phyloP scores from a whole-genome alignment of 768 basidiomycete species.

The Pisolithus tinctorius region DNA sequence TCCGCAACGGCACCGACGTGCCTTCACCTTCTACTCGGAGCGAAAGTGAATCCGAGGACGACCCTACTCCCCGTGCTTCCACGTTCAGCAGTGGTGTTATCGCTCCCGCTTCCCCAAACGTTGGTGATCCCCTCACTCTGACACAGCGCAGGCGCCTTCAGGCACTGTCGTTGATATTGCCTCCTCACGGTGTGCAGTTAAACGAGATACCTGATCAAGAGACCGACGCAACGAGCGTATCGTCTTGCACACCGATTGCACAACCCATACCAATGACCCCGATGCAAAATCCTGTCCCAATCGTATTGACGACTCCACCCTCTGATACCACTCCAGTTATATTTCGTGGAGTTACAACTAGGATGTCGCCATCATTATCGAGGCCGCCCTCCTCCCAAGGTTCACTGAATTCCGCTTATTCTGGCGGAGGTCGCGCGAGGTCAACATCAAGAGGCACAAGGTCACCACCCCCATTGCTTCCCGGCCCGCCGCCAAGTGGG shows the following conservation, averaged over 20 bases:
- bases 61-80: constrained; percentile 20
- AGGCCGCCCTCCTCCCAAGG: constrained; percentile 2
- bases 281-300: not conserved
- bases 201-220: constrained; percentile 13
- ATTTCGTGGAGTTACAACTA: not conserved
- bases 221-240: not conserved
- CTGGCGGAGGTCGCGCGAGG: constrained; percentile 16
- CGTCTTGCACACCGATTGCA: not conserved
- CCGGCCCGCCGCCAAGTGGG: constrained; percentile 22
- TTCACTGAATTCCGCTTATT: constrained; percentile 6
- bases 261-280: not conserved
- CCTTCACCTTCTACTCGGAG: constrained; percentile 4
- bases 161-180: constrained; percentile 11
- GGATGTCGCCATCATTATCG: not conserved
- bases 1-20: constrained; percentile 3
- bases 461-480: constrained; percentile 14
- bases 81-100: constrained; percentile 9
- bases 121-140: not conserved
- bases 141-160: constrained; percentile 7
- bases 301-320: not conserved
- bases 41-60: constrained; percentile 11
- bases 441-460: constrained; percentile 19
- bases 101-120: not conserved
- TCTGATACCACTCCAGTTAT: not conserved
- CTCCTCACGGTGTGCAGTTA: constrained; percentile 13